Conservation (phyloP, 1,284 basidiomycete species). For the Pulchroboletus neoregius region DNA sequence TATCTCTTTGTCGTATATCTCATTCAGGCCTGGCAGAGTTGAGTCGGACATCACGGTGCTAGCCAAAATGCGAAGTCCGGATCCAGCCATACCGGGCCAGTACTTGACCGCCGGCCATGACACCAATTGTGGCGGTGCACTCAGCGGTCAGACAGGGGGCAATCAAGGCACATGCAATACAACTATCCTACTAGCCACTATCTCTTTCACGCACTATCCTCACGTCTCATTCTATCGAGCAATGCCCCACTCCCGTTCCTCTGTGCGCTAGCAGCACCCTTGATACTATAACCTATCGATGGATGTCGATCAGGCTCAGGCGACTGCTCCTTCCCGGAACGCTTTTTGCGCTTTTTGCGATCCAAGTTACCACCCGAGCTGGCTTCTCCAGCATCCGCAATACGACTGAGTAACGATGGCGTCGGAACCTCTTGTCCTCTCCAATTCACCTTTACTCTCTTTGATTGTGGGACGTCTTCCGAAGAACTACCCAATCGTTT, state of each 20-base stretch:
- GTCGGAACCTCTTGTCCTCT: slow-evolving; percentile 20
- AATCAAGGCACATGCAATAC: slow-evolving; percentile 1
- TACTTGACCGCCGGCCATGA: not conserved
- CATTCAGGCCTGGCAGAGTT: not conserved
- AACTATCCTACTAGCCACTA: slow-evolving; percentile 17
- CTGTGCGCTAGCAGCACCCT: slow-evolving; percentile 46
- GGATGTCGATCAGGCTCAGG: slow-evolving; percentile 34
- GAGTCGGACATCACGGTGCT: too few relatives aligned
- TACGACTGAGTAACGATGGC: slow-evolving; percentile 32
- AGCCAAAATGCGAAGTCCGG: too few relatives aligned
- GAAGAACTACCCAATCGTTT: slow-evolving; percentile 23
- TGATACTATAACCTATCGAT: slow-evolving; percentile 47
- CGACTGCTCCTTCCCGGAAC: slow-evolving; percentile 15
- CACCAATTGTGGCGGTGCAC: slow-evolving; percentile 16
- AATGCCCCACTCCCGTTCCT: slow-evolving; percentile 29
- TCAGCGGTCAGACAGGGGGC: not conserved
- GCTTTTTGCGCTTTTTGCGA: slow-evolving; percentile 26
- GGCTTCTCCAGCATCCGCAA: slow-evolving; percentile 28
- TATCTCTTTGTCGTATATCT: slow-evolving; percentile 21
- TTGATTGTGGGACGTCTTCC: slow-evolving; percentile 24
- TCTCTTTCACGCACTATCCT: slow-evolving; percentile 19
- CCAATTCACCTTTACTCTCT: slow-evolving; percentile 20
- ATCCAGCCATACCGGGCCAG: too few relatives aligned
- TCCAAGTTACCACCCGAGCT: slow-evolving; percentile 11
- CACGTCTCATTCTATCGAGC: slow-evolving; percentile 40